These are phyloP conservation scores for Sarocladiaceae sp. DNA, from an alignment of 2,329 filamentous ascomycete genomes.

Conservation along the genomic window DNA sequence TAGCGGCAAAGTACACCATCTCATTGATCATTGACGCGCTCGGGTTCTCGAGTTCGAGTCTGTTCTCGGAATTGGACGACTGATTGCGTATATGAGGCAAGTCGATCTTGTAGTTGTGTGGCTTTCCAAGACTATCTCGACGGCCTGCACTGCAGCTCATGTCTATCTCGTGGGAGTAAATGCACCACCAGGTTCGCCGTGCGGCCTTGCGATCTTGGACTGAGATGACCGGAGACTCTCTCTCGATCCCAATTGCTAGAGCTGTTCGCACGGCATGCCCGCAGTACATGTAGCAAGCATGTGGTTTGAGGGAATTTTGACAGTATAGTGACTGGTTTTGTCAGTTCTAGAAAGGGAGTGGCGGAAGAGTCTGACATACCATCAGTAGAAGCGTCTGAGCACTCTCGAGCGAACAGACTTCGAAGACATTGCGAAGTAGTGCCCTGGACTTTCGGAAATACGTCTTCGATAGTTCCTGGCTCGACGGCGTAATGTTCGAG, in stretches of 20 bases:
- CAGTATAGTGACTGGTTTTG: background rate
- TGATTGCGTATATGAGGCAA: background rate
- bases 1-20: constrained; percentile 5
- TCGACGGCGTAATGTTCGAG: background rate
- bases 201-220: background rate
- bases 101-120: constrained; percentile 3
- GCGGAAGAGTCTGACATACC: background rate
- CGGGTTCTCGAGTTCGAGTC: background rate
- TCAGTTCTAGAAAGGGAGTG: background rate
- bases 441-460: constrained; percentile 4
- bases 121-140: constrained; percentile 4
- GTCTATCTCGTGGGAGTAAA: constrained; percentile 6
- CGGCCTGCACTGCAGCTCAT: constrained; percentile 7
- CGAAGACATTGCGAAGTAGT: background rate
- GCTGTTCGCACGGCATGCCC: constrained; percentile 4
- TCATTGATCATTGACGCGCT: constrained; percentile 3
- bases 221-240: background rate
- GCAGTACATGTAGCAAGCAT: constrained; percentile 6
- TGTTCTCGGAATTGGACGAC: background rate
- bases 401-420: background rate
- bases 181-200: constrained; percentile 5
- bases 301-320: constrained; percentile 3
- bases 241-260: background rate
- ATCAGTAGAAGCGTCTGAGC: constrained; percentile 4
- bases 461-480: background rate